A percentile compares a stretch with the other conserved stretches of the same genome.
Conservation (phyloP, 2,329 filamentous ascomycete genomes). For the Scedosporium minutisporum region DNA sequence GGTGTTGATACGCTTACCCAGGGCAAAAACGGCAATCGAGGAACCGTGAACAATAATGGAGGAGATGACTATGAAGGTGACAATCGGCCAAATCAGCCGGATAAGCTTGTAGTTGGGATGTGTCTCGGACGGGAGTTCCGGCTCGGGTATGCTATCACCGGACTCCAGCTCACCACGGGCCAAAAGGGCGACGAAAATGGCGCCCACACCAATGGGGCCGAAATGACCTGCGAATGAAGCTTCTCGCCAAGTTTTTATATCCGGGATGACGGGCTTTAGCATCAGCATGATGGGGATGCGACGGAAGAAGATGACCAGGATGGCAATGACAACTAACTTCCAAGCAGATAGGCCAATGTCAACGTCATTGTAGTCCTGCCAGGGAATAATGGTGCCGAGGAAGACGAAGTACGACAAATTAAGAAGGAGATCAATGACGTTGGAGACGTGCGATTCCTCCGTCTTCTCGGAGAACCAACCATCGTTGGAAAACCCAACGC, state of each 20-base stretch:
- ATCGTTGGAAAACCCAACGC: conserved; percentile 98
- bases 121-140: conserved; percentile 44
- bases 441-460: conserved; percentile 95
- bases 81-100: conserved; percentile 88
- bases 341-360: conserved; percentile 71
- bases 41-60: conserved; percentile 96
- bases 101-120: conserved; percentile 60
- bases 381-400: conserved; percentile 93
- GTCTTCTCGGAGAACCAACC: conserved; percentile 99
- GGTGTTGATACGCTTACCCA: conserved; percentile 97
- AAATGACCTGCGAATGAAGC: conserved; percentile 96
- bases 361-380: conserved; percentile 77
- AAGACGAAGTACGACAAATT: conserved; percentile 98
- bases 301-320: conserved; percentile 90
- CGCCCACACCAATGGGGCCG: conserved; percentile 92
- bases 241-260: conserved; percentile 97
- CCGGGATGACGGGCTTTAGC: conserved; percentile 86
- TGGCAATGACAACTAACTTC: conserved; percentile 85
- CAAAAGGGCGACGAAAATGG: conserved; percentile 89
- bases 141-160: conserved; percentile 62
- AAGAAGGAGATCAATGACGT: conserved; percentile 94
- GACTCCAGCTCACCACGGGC: conserved; percentile 85
- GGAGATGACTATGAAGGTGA: conserved; percentile 83
- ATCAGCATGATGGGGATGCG: conserved; percentile 90
- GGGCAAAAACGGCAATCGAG: conserved; percentile 94